Percentiles rank a stretch among this genome's conserved stretches.
phyloP scores from a whole-genome alignment of 106 monocot genomes.

The Triglochin maritima region DNA sequence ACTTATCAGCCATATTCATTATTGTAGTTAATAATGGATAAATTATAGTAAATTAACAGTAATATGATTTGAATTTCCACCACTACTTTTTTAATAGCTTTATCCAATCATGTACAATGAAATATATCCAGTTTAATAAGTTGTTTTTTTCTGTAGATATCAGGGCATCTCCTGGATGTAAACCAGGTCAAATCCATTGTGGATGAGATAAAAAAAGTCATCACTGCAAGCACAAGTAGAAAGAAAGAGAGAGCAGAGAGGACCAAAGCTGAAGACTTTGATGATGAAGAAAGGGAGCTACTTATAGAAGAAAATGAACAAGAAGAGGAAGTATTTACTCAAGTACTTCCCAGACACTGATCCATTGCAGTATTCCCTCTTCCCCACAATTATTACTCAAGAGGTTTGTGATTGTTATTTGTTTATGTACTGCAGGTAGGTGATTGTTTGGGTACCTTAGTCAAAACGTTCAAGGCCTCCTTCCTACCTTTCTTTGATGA shows the following conservation, averaged over 20 bases:
- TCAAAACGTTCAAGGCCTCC: conserved; percentile 78
- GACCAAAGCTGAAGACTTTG: conserved; percentile 87
- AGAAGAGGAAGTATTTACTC: conserved; percentile 96
- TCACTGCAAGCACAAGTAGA: conserved; percentile 71
- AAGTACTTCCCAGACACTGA: conserved; percentile 23
- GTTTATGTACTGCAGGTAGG: conserved; percentile 46
- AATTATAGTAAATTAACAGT: no score
- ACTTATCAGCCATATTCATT: neutral
- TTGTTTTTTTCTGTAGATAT: conserved; percentile 2
- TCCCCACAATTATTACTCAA: no score
- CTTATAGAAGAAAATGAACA: conserved; percentile 96
- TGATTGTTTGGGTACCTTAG: conserved; percentile 77
- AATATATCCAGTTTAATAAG: conserved; percentile 19
- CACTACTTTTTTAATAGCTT: neutral
- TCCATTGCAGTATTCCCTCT: no score
- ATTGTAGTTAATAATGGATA: no score
- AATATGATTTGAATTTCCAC: neutral
- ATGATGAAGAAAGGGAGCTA: conserved; percentile 93
- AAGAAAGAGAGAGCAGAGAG: conserved; percentile 82
- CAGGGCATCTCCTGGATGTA: conserved; percentile 70
- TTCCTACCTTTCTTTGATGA: conserved; percentile 98
- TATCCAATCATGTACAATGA: no score
- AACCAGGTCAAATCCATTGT: conserved; percentile 66
- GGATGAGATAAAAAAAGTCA: conserved; percentile 91
- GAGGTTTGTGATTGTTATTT: neutral